Evolutionary conservation across 257 asterid genomes (phyloP).

Genomic region (Penstemon davidsonii): DNA sequence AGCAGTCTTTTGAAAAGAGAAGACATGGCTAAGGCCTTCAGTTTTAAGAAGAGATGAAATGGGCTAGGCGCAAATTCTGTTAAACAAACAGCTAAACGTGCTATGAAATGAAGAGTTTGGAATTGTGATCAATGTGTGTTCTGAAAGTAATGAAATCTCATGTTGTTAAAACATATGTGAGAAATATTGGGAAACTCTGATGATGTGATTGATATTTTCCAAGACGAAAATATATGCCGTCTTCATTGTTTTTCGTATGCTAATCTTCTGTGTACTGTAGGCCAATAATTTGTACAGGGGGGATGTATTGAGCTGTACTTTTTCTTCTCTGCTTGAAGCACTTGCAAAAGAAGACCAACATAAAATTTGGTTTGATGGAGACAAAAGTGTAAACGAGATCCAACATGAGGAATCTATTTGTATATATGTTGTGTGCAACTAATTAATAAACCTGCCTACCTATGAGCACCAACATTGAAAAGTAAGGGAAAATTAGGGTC

Average conservation of each 20-base stretch:
- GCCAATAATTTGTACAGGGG: no score
- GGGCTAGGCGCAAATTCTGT: neutral
- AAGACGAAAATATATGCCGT: neutral
- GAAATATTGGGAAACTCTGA: neutral
- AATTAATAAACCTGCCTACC: no score
- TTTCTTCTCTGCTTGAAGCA: no score
- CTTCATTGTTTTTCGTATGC: neutral
- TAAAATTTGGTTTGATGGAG: no score
- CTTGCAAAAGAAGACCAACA: no score
- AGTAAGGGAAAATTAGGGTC: no score
- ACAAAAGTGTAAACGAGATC: no score
- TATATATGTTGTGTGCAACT: no score
- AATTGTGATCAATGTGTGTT: neutral
- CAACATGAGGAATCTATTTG: no score
- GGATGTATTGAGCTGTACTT: no score
- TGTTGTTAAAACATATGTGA: neutral
- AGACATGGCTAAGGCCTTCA: slow-evolving; percentile 22
- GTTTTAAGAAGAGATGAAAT: neutral
- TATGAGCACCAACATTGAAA: no score
- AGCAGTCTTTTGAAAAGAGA: slow-evolving; percentile 45
- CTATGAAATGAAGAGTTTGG: neutral
- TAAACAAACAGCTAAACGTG: neutral
- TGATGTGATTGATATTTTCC: neutral
- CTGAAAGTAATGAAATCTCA: neutral
- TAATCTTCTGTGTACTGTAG: no score